Conservation (phyloP, 768 basidiomycete genomes). For the Lepiota brunneoincarnata region DNA sequence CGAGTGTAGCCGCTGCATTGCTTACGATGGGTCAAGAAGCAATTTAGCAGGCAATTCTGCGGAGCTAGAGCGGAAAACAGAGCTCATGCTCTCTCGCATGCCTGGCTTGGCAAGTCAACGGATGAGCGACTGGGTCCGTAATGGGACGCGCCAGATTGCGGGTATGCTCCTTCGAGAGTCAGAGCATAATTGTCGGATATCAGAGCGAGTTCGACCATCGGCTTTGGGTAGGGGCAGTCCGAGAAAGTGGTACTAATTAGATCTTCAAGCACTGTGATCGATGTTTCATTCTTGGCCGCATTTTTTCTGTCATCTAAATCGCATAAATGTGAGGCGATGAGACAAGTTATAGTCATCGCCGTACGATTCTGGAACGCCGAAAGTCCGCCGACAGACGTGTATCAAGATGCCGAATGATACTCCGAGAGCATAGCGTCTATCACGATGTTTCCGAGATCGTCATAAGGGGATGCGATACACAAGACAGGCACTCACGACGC, state of each 20-base stretch:
- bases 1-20: not conserved
- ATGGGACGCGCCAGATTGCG: not conserved
- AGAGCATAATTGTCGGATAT: not conserved
- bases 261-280: no score
- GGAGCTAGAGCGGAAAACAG: constrained; percentile 6
- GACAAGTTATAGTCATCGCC: no score
- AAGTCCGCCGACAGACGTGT: no score
- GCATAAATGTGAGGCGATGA: no score
- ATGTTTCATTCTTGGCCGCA: no score
- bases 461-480: not conserved
- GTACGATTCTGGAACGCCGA: no score
- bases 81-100: not conserved
- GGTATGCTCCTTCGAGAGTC: not conserved
- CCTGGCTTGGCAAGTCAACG: not conserved
- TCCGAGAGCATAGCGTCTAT: no score
- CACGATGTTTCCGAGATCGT: no score
- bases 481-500: not conserved
- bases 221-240: no score
- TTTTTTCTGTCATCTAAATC: no score
- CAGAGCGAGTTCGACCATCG: not conserved
- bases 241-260: no score
- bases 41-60: not conserved
- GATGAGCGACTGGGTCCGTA: not conserved
- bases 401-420: no score
- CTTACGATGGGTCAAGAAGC: not conserved